Conservation (phyloP, 768 basidiomycete genomes). For the Leccinum longicurvipes region DNA sequence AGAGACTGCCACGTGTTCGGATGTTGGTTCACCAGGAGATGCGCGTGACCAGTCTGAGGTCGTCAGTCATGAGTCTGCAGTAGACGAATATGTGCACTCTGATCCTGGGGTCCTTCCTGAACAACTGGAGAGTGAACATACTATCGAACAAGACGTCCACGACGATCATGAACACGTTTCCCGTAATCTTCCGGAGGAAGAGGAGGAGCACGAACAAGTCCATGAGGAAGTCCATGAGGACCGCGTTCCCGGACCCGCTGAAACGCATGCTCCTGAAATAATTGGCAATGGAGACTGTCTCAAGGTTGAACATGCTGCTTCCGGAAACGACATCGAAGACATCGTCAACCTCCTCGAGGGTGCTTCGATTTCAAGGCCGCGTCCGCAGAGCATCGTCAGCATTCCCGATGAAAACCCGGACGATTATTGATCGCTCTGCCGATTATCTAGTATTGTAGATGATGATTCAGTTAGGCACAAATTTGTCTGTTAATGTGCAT, state of each 20-base stretch:
- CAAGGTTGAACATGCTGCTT: background rate
- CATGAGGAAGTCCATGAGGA: constrained; percentile 9
- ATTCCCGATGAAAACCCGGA: constrained; percentile 55
- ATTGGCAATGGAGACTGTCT: constrained; percentile 9
- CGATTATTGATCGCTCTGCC: constrained; percentile 39
- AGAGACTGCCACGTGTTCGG: constrained; percentile 12
- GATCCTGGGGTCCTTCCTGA: constrained; percentile 13
- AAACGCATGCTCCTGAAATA: constrained; percentile 7
- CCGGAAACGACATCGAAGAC: constrained; percentile 52
- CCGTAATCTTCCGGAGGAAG: constrained; percentile 6
- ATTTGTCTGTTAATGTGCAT: constrained; percentile 25
- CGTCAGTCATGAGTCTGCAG: constrained; percentile 8
- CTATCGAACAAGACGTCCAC: constrained; percentile 7
- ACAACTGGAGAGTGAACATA: constrained; percentile 4
- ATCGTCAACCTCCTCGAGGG: constrained; percentile 65
- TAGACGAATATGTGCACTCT: constrained; percentile 5
- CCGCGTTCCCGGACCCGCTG: constrained; percentile 6
- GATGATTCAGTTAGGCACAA: constrained; percentile 16
- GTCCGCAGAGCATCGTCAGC: constrained; percentile 41
- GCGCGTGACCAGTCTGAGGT: constrained; percentile 16
- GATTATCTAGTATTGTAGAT: constrained; percentile 21
- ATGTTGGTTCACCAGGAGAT: constrained; percentile 20
- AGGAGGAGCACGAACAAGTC: constrained; percentile 6
- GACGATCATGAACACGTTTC: constrained; percentile 3
- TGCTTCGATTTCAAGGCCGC: constrained; percentile 33